Base-by-base conservation (phyloP, 805 yeast species). In the Candida maris region DNA sequence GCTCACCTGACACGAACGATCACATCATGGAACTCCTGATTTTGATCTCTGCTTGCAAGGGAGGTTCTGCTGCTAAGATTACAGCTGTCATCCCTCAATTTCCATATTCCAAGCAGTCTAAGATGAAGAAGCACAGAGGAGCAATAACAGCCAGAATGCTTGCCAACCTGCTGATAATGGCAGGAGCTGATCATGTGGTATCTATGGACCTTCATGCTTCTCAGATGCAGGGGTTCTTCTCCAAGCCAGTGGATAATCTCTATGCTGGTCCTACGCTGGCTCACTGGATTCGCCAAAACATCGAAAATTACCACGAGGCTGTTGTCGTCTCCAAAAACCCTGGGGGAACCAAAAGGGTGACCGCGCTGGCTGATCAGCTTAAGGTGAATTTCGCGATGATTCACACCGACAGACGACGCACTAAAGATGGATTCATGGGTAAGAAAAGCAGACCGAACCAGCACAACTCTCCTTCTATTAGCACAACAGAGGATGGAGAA, bases 321-420 rank as follows among this genome's bases (percentile, higher is more conserved):
- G 98, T 94, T 18, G 95, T 93, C 37, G 98, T 93, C 9, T 88
- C 97, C n/a, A 93, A 93, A 61, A 93, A 93, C 64, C 97, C 99
- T 15, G 99, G 98, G 45, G 98, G 98, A 38, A 89, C 99, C 15
- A 93, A 93, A 61, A 77, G 98, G 49, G 99, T 93, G 36, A 93
- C 99, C 14, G 89, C 97, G 1, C 71, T 93, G 52, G 98, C 98
- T n/a, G 98, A 94, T 65, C 79, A 94, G 25, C 72, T 93, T 52
- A 91, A 91, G 65, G 85, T 93, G 49, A 88, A 93, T 62, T 93
- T 93, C 58, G 99, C 98, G 41, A 91, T 93, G 97, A 91, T 94
- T 49, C 97, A 93, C 60, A 93, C 98, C 15, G 99, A 93, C 65
- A 79, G 97, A 57, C 81, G 97, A 64, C 80, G 98, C 64, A 75